Evolutionary conservation across 148 eudicot genomes (phyloP).

Genomic region (Rhododendron williamsianum): DNA sequence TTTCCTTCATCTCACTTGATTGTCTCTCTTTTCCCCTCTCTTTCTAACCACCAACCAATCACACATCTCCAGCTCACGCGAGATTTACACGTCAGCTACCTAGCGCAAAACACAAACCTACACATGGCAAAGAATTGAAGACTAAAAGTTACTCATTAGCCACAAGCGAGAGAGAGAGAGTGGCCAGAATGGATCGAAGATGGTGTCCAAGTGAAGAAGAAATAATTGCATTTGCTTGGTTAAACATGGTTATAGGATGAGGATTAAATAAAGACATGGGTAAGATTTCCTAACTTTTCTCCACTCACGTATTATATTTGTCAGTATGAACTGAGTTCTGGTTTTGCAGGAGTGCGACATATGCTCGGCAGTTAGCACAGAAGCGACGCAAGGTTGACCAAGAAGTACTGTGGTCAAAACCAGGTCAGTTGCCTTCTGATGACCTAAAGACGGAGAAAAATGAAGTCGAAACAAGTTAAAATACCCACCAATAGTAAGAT

Average conservation of each 20-base stretch:
- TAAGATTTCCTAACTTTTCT: conserved; percentile 18
- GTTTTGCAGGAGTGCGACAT: conserved; percentile 74
- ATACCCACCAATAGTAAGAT: conserved; percentile 27
- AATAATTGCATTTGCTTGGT: conserved; percentile 24
- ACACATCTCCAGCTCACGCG: no score
- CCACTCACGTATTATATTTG: conserved; percentile 3
- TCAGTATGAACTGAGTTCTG: conserved; percentile 1
- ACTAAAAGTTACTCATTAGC: conserved; percentile 1
- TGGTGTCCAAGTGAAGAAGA: conserved; percentile 11
- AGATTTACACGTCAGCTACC: no score
- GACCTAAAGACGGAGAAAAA: conserved; percentile 12
- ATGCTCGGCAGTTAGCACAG: conserved; percentile 61
- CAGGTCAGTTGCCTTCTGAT: conserved; percentile 13
- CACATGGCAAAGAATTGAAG: neutral
- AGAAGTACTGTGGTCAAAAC: conserved; percentile 20
- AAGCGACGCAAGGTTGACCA: conserved; percentile 32
- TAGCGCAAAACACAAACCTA: no score
- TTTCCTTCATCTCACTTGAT: no score
- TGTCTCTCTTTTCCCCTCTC: no score
- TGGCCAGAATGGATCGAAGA: conserved; percentile 8
- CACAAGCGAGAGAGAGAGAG: neutral
- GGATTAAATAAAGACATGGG: conserved; percentile 21
- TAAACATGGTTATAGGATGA: conserved; percentile 27
- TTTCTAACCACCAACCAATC: no score
- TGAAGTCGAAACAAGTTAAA: conserved; percentile 59